These are phyloP conservation scores for Pythium vanterpoolii DNA, from an alignment of 352 stramenopile species.

Conservation along the genomic window DNA sequence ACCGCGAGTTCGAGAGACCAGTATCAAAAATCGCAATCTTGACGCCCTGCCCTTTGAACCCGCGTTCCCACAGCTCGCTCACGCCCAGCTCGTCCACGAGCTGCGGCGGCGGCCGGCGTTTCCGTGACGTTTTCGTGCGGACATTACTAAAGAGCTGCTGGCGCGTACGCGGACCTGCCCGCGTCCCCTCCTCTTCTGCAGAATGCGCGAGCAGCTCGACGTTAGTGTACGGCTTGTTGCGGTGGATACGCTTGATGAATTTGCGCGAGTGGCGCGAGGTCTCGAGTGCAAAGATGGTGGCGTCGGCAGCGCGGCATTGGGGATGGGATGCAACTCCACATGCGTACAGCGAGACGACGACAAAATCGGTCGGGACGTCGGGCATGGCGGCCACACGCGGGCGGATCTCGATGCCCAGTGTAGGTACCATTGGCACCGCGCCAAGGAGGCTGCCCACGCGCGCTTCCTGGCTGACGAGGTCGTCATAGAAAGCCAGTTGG, in stretches of 20 bases:
- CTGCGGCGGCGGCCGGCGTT: slow-evolving; percentile 20
- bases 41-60: slow-evolving; percentile 66
- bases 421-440: not conserved
- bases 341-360: slow-evolving; percentile 45
- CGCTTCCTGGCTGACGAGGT: slow-evolving; percentile 12
- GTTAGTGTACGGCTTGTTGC: slow-evolving; percentile 48
- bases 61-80: slow-evolving; percentile 51
- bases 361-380: slow-evolving; percentile 58
- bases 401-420: slow-evolving; percentile 25
- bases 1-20: slow-evolving; percentile 47
- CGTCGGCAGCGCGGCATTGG: slow-evolving; percentile 1
- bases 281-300: slow-evolving; percentile 18
- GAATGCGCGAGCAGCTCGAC: slow-evolving; percentile 29
- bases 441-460: slow-evolving; percentile 7
- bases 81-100: slow-evolving; percentile 55
- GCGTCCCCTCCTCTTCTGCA: too few species aligned
- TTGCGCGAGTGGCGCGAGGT: not conserved
- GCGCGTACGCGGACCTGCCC: not conserved
- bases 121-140: slow-evolving; percentile 27
- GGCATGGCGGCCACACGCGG: slow-evolving; percentile 26
- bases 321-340: slow-evolving; percentile 17
- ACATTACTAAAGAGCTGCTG: slow-evolving; percentile 6
- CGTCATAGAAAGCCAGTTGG: slow-evolving; percentile 18
- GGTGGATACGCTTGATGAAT: slow-evolving; percentile 30
- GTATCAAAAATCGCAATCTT: slow-evolving; percentile 89